A percentile compares a stretch with the other conserved stretches of the same genome.
These are phyloP conservation scores for Fusarium sp. DNA, from an alignment of 2,329 filamentous ascomycete species.

Conservation along the genomic window DNA sequence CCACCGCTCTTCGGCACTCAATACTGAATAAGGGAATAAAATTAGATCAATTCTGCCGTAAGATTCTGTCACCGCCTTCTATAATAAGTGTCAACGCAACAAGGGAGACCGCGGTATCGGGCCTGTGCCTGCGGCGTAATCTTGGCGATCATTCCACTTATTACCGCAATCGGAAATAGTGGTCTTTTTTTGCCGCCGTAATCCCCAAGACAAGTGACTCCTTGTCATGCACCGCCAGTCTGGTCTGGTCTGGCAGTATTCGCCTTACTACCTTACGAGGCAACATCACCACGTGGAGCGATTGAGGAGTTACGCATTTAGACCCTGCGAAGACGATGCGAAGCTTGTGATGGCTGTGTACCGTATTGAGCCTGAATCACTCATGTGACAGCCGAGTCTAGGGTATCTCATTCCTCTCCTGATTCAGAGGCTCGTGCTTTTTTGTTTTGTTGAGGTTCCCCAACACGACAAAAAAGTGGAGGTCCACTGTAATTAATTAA, in stretches of 20 bases:
- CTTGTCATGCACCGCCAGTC: slow-evolving; percentile 1
- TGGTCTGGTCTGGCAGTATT: background rate
- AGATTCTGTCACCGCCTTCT: slow-evolving; percentile 1
- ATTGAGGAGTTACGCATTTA: background rate
- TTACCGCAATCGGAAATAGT: slow-evolving; percentile 2
- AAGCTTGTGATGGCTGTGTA: background rate
- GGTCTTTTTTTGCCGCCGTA: background rate
- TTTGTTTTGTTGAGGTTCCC: slow-evolving; percentile 9
- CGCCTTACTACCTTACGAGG: background rate
- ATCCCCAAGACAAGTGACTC: background rate
- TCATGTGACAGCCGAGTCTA: background rate
- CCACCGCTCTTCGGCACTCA: background rate
- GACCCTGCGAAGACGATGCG: background rate
- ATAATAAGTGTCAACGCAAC: background rate
- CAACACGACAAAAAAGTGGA: background rate
- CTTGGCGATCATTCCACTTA: slow-evolving; percentile 22
- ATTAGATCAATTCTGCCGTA: background rate
- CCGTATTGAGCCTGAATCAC: background rate
- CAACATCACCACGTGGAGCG: background rate
- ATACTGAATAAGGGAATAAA: background rate
- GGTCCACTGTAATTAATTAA: background rate
- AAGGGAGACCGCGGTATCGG: background rate
- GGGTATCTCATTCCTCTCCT: background rate
- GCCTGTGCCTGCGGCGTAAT: background rate
- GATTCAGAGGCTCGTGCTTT: background rate